These are phyloP conservation scores for Chlamydomonas urium DNA, from an alignment of 139 green algal species.

Conservation along the genomic window DNA sequence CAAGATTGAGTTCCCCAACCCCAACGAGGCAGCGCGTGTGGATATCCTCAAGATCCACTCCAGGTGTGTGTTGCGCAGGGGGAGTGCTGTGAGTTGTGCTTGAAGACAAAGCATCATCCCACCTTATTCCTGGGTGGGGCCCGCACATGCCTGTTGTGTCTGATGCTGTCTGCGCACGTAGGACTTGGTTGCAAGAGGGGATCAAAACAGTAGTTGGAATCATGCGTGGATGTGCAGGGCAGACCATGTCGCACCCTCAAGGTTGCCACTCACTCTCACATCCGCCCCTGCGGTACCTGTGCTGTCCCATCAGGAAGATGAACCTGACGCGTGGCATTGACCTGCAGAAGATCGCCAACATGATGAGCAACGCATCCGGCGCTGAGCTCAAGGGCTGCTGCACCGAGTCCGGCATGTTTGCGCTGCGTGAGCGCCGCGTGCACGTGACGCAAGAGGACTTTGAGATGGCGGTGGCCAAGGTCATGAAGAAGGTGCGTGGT, in stretches of 20 bases:
- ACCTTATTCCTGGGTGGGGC: too few species aligned
- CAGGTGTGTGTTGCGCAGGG: background rate
- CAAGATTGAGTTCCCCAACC: constrained; percentile 99
- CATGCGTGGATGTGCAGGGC: too few species aligned
- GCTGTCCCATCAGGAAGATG: constrained; percentile 53
- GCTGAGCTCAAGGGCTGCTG: constrained; percentile 97
- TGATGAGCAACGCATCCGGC: constrained; percentile 84
- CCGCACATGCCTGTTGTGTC: too few species aligned
- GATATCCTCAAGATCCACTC: constrained; percentile 88
- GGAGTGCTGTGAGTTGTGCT: too few species aligned
- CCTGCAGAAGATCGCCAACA: constrained; percentile 79
- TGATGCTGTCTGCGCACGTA: too few species aligned
- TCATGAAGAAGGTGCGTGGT: constrained; percentile 49
- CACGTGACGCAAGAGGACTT: constrained; percentile 99
- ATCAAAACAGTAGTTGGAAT: too few species aligned
- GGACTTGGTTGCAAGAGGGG: too few species aligned
- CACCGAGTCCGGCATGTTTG: constrained; percentile 99
- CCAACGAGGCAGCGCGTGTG: constrained; percentile 80
- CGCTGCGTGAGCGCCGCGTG: constrained; percentile 90
- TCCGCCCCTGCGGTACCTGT: background rate
- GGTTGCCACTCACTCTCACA: too few species aligned
- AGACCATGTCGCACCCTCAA: too few species aligned
- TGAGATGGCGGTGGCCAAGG: constrained; percentile 98
- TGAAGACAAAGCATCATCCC: too few species aligned
- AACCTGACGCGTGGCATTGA: constrained; percentile 93